phyloP scores from a whole-genome alignment of 2,329 filamentous ascomycete genomes.

The Monilinia polystroma region DNA sequence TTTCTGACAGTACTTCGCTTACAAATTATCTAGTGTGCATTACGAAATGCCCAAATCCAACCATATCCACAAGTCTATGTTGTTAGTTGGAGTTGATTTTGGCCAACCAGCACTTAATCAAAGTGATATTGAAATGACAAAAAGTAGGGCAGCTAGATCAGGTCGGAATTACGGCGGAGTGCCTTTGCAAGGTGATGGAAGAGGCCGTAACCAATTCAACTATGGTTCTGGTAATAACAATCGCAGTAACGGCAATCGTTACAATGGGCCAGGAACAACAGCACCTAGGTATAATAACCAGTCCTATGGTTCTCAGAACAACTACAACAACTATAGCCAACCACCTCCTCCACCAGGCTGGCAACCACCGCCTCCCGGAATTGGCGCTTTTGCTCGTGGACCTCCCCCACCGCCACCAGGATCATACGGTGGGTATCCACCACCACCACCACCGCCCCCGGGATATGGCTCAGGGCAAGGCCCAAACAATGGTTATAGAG shows the following conservation, averaged over 20 bases:
- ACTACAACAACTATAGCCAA: slow-evolving; percentile 32
- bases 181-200: slow-evolving; percentile 53
- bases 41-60: slow-evolving; percentile 76
- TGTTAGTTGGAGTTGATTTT: slow-evolving; percentile 78
- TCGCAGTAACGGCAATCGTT: slow-evolving; percentile 25
- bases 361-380: slow-evolving; percentile 49
- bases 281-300: slow-evolving; percentile 23
- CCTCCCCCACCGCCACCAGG: slow-evolving; percentile 49
- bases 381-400: slow-evolving; percentile 45
- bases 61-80: slow-evolving; percentile 87
- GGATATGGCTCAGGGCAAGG: slow-evolving; percentile 30
- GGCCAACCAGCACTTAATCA: slow-evolving; percentile 70
- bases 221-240: slow-evolving; percentile 45
- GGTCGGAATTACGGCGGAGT: slow-evolving; percentile 72
- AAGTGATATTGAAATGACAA: slow-evolving; percentile 72
- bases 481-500: slow-evolving; percentile 29
- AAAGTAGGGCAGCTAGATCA: slow-evolving; percentile 61
- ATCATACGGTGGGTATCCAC: slow-evolving; percentile 27
- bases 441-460: slow-evolving; percentile 23
- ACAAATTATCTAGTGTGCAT: slow-evolving; percentile 60
- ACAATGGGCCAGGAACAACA: slow-evolving; percentile 19
- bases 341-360: slow-evolving; percentile 39
- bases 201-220: slow-evolving; percentile 52
- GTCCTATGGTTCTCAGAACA: slow-evolving; percentile 24
- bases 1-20: slow-evolving; percentile 15